Percentiles rank a stretch among this genome's conserved stretches.
These are phyloP conservation scores for Tulasnella sp. DNA, from an alignment of 768 basidiomycete species.

Conservation along the genomic window DNA sequence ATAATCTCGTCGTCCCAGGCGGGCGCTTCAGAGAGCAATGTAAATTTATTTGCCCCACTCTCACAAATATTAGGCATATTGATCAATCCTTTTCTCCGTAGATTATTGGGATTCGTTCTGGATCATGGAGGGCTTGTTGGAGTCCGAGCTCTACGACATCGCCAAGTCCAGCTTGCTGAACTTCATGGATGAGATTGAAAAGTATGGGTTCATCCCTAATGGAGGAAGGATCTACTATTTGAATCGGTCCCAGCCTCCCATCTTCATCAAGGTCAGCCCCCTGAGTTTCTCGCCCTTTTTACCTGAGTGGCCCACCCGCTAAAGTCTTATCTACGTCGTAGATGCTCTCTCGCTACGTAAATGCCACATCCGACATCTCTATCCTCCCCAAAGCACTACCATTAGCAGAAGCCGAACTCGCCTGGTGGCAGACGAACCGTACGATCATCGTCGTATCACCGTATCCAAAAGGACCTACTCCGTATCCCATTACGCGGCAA, in stretches of 20 bases:
- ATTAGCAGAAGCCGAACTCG: constrained; percentile 70
- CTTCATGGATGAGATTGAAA: constrained; percentile 87
- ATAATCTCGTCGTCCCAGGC: constrained; percentile 87
- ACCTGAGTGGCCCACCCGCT: neutral
- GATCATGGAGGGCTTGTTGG: constrained; percentile 66
- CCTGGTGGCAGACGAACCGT: constrained; percentile 75
- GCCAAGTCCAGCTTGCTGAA: constrained; percentile 75
- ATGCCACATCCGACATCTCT: constrained; percentile 55
- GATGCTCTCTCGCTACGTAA: constrained; percentile 86
- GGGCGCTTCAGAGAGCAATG: constrained; percentile 78
- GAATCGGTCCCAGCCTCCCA: constrained; percentile 84
- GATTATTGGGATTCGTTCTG: constrained; percentile 68
- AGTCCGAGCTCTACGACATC: constrained; percentile 62
- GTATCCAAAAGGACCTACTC: constrained; percentile 51
- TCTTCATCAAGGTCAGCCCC: constrained; percentile 62
- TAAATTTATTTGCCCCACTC: constrained; percentile 29
- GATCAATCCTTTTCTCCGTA: constrained; percentile 18
- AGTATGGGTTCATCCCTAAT: constrained; percentile 86
- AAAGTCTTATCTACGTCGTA: constrained; percentile 25
- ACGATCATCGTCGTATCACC: constrained; percentile 58
- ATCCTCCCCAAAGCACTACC: constrained; percentile 76
- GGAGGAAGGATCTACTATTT: constrained; percentile 89
- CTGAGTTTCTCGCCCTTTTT: no score
- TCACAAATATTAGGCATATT: neutral
- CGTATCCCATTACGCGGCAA: constrained; percentile 65